phyloP scores from a whole-genome alignment of 345 rosid genomes.

The Melastoma malabathricum region DNA sequence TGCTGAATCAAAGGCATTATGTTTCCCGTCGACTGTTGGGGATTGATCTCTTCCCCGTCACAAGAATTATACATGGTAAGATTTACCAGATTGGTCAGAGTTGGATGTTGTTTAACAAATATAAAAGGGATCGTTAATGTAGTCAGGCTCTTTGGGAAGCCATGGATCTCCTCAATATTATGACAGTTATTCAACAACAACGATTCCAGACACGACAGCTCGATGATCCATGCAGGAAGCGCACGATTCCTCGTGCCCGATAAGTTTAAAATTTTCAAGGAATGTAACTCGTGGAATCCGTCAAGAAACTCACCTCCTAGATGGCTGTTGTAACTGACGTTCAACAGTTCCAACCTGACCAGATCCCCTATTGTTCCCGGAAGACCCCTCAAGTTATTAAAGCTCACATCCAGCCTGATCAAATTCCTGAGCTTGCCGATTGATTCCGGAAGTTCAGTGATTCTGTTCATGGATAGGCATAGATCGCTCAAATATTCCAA shows the following conservation, averaged over 20 bases:
- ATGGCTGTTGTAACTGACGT: neutral
- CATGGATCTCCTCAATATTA: too few species aligned
- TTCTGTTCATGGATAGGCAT: neutral
- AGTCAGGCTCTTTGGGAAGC: too few species aligned
- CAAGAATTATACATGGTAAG: too few species aligned
- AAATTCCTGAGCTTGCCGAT: neutral
- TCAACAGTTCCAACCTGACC: neutral
- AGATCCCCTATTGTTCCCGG: neutral
- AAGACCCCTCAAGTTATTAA: fast-evolving
- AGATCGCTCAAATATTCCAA: too few species aligned
- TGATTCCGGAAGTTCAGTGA: neutral
- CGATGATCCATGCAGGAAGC: neutral
- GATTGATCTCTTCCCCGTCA: too few species aligned
- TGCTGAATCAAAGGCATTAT: too few species aligned
- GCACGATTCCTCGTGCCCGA: neutral
- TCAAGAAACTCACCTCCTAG: neutral
- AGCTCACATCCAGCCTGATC: neutral
- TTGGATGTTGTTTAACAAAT: too few species aligned
- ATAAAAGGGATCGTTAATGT: too few species aligned
- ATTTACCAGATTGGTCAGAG: too few species aligned
- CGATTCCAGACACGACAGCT: too few species aligned
- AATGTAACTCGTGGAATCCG: neutral
- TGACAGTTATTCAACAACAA: too few species aligned
- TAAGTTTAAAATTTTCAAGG: neutral
- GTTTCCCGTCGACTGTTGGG: too few species aligned